Percentiles rank a stretch among this genome's conserved stretches.
Evolutionary conservation across 331 rosid species (phyloP).

Genomic region (Quercus lobata): DNA sequence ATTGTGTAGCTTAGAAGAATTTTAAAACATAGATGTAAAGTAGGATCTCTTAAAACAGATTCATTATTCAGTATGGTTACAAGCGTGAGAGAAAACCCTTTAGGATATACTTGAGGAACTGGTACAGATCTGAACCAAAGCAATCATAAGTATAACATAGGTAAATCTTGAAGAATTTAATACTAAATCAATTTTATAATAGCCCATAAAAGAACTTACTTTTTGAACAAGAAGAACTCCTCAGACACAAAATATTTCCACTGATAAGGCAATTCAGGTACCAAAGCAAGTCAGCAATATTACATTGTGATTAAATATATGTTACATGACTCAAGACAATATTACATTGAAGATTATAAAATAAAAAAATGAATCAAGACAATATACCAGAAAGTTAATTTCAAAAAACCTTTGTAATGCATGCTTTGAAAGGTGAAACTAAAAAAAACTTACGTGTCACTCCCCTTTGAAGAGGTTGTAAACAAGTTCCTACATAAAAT

Average conservation of each 20-base stretch:
- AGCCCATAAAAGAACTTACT: slow-evolving; percentile 38
- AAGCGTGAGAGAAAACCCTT: no score
- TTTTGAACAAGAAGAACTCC: slow-evolving; percentile 33
- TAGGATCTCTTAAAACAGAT: no score
- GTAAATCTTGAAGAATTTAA: no score
- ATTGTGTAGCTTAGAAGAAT: no score
- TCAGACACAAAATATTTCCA: slow-evolving; percentile 47
- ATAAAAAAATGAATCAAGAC: neutral
- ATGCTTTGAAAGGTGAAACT: neutral
- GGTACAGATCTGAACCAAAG: neutral
- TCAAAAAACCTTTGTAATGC: neutral
- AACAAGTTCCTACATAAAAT: slow-evolving; percentile 56
- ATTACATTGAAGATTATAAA: neutral
- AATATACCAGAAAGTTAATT: neutral
- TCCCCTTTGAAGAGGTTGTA: slow-evolving; percentile 37
- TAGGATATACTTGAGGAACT: no score
- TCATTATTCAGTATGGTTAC: no score
- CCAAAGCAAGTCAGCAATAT: slow-evolving; percentile 21
- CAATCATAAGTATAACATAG: neutral
- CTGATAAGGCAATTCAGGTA: slow-evolving; percentile 26
- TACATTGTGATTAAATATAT: neutral
- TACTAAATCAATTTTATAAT: neutral
- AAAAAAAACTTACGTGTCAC: slow-evolving; percentile 47
- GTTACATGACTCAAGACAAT: neutral
- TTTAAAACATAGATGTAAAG: no score